Conservation (phyloP, 2,329 filamentous ascomycete genomes). For the Calcarisporium arbuscula region DNA sequence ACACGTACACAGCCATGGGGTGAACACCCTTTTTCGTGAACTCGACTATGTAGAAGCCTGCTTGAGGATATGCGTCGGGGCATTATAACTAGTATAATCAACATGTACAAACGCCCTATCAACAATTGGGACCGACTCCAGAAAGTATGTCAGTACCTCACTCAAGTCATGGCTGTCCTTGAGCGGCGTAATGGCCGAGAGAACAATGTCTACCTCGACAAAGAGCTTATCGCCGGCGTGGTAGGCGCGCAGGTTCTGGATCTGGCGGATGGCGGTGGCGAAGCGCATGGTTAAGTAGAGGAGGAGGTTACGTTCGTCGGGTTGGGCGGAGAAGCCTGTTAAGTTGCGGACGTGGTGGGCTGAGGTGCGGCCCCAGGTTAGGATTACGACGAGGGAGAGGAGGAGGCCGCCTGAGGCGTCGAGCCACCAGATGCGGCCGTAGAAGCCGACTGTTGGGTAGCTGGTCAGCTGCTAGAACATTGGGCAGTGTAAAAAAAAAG, state of each 20-base stretch:
- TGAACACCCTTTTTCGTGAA: too few species aligned
- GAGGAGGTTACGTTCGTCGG: constrained; percentile 77
- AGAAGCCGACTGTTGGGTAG: constrained; percentile 62
- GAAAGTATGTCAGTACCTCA: constrained; percentile 74
- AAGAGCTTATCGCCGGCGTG: constrained; percentile 82
- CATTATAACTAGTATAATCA: constrained; percentile 57
- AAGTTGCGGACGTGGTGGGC: constrained; percentile 74
- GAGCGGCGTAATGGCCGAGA: constrained; percentile 68
- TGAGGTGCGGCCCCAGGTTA: constrained; percentile 71
- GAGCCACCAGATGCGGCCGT: constrained; percentile 74
- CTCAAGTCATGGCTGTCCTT: constrained; percentile 75
- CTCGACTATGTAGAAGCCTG: constrained; percentile 16
- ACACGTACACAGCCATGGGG: too few species aligned
- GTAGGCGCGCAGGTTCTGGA: constrained; percentile 79
- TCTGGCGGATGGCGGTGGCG: constrained; percentile 77
- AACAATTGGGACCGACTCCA: constrained; percentile 77
- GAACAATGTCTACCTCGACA: constrained; percentile 74
- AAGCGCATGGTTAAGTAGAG: constrained; percentile 93
- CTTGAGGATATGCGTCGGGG: constrained; percentile 51
- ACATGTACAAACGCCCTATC: constrained; percentile 65
- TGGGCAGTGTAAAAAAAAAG: background rate
- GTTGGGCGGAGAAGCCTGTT: constrained; percentile 69
- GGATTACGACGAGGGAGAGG: constrained; percentile 72
- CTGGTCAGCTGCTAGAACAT: background rate
- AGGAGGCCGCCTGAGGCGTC: constrained; percentile 73